Conservation (phyloP, 2,329 filamentous ascomycete genomes). For the Sodiomyces alkalinus region DNA sequence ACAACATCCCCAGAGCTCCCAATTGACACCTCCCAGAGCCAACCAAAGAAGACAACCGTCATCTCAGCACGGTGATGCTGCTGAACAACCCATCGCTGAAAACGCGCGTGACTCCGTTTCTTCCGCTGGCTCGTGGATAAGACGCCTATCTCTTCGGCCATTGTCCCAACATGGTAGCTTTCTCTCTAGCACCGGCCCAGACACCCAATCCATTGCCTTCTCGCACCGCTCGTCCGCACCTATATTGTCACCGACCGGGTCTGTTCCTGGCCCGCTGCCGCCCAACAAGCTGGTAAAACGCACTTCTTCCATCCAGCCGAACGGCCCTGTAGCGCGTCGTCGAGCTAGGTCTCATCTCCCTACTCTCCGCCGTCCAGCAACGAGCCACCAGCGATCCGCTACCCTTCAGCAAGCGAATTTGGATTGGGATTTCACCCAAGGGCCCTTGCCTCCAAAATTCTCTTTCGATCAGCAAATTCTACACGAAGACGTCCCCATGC, state of each 20-base stretch:
- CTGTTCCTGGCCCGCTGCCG: conserved; percentile 28
- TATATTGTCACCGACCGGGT: conserved; percentile 32
- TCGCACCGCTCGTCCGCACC: conserved; percentile 53
- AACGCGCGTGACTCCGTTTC: conserved; percentile 40
- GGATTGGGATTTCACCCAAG: conserved; percentile 11
- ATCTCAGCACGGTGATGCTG: conserved; percentile 21
- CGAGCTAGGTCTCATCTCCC: conserved; percentile 46
- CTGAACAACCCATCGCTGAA: conserved; percentile 24
- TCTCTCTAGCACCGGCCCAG: conserved; percentile 48
- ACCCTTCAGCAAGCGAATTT: conserved; percentile 43
- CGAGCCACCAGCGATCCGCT: conserved; percentile 62
- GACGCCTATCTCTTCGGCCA: conserved; percentile 52
- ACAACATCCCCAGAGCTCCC: conserved; percentile 19
- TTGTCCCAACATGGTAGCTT: conserved; percentile 48
- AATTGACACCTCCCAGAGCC: conserved; percentile 23
- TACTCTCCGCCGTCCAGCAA: conserved; percentile 57
- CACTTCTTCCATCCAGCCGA: conserved; percentile 38
- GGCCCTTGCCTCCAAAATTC: conserved; percentile 4
- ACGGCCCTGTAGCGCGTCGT: conserved; percentile 26
- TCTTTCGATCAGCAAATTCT: conserved; percentile 5
- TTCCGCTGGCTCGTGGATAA: conserved; percentile 56
- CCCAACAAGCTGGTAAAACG: conserved; percentile 72
- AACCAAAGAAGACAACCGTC: conserved; percentile 27
- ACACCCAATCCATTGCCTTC: conserved; percentile 49
- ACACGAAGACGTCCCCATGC: conserved; percentile 3